Base-by-base conservation (phyloP, 2,329 filamentous ascomycete species). In the Cytospora paraplurivora region DNA sequence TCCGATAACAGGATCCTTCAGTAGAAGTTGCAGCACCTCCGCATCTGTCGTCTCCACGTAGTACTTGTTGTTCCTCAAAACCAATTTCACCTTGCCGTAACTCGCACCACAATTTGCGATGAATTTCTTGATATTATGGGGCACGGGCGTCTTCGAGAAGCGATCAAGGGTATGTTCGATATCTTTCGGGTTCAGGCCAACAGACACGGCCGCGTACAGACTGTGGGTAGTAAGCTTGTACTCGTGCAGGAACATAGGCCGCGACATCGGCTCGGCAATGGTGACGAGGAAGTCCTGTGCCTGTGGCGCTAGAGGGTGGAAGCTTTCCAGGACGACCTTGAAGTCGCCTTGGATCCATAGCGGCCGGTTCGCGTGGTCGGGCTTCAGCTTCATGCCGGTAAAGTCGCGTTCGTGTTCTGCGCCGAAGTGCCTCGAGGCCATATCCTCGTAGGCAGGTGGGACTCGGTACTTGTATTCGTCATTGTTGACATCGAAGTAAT, bases 241-340 rank as follows among this genome's bases (percentile, higher is more conserved):
- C 76, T 97, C 93, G 78, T 97, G 93, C 68, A 97, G 86, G 72
- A 92, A 93, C 15, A 88, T 91, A 62, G 94, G 93, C 67, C 93
- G 87, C 37, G 92, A 96, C 63, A 93, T 80, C 21, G 93, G 93
- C 77, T 97, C 93, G 67, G 93, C 91, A 69, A 97, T 93, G 56
- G 93, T 96, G 70, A 95, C 96, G 64, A 97, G 81, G 74, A 97
- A 96, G 74, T 96, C 92, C 73, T 96, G 92, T 0, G 92, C 93
- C 72, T 93, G 89, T 59, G 89, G 85, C 65, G 93, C 93, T 56
- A 94, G 81, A 4, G 92, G 90, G 58, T 91, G 93, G 77, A 97
- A 97, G 70, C 92, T 96, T 80, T 97, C 93, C 47, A 97, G 81
- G 37, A 94, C 94, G 72, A 97, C 94, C 27, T 91, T 92, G 73